Conservation (phyloP, 177 flowering plant genomes). For the Vitis hybrid region DNA sequence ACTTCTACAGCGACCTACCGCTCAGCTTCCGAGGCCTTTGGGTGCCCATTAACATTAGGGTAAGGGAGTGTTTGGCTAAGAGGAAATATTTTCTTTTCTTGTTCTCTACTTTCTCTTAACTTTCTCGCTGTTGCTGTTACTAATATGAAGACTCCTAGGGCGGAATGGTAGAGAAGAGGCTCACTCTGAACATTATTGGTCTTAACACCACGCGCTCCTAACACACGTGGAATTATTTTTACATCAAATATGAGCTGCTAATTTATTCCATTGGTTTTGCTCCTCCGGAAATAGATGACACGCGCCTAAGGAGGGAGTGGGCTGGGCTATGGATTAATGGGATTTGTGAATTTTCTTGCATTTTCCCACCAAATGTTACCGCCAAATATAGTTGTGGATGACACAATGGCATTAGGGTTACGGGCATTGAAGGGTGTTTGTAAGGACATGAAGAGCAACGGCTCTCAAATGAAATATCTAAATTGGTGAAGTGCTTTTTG, state of each 20-base stretch:
- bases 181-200: too few species aligned
- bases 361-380: slow-evolving; percentile 51
- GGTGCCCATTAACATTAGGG: too few species aligned
- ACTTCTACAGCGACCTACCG: too few species aligned
- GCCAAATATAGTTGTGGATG: slow-evolving; percentile 31
- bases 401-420: too few species aligned
- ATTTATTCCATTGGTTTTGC: not conserved
- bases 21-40: too few species aligned
- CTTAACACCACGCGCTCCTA: not conserved
- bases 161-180: too few species aligned
- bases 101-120: too few species aligned
- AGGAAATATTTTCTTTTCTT: too few species aligned
- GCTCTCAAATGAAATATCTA: not conserved
- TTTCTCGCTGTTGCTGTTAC: too few species aligned
- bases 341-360: slow-evolving; percentile 1
- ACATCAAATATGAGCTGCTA: not conserved
- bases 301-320: slow-evolving; percentile 10
- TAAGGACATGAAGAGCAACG: not conserved
- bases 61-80: too few species aligned
- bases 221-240: not conserved
- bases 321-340: not conserved
- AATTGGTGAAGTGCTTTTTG: not conserved
- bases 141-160: too few species aligned
- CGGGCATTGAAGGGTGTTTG: not conserved
- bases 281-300: not conserved